Evolutionary conservation across 192 early-diverging fungal species (phyloP).

Genomic region (Entomortierella beljakovae): DNA sequence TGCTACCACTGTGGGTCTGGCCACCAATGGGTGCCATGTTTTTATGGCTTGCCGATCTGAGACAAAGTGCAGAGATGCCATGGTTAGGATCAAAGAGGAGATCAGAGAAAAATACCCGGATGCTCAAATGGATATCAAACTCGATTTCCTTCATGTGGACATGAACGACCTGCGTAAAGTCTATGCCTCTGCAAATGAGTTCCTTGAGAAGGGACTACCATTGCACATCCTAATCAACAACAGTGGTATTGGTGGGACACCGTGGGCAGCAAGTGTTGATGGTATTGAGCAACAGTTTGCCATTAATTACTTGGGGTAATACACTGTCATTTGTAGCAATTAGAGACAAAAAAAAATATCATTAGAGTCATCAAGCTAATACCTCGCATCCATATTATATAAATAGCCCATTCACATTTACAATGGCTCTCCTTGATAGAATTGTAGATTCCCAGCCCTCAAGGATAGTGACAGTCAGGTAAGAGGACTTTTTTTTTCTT

Average conservation of each 20-base stretch:
- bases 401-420: conserved; percentile 28
- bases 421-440: conserved; percentile 6
- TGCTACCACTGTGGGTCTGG: conserved; percentile 27
- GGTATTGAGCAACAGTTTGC: conserved; percentile 57
- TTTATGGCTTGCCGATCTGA: conserved; percentile 29
- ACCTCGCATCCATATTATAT: not conserved
- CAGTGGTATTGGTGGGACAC: not conserved
- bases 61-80: conserved; percentile 1
- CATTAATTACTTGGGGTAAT: too few relatives aligned
- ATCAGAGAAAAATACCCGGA: conserved; percentile 5
- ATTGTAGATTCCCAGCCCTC: conserved; percentile 13
- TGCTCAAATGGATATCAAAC: not conserved
- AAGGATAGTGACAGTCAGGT: conserved; percentile 26
- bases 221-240: conserved; percentile 58
- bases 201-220: conserved; percentile 40
- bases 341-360: not conserved
- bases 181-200: conserved; percentile 33
- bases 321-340: conserved; percentile 55
- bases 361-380: too few relatives aligned
- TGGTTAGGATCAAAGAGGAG: conserved; percentile 15
- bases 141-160: conserved; percentile 43
- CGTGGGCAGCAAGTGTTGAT: conserved; percentile 33
- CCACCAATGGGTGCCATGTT: conserved; percentile 29
- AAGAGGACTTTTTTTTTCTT: not conserved
- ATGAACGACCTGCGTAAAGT: conserved; percentile 12